These are phyloP conservation scores for Starmerella sirachaensis DNA, from an alignment of 805 yeast species.

Conservation along the genomic window DNA sequence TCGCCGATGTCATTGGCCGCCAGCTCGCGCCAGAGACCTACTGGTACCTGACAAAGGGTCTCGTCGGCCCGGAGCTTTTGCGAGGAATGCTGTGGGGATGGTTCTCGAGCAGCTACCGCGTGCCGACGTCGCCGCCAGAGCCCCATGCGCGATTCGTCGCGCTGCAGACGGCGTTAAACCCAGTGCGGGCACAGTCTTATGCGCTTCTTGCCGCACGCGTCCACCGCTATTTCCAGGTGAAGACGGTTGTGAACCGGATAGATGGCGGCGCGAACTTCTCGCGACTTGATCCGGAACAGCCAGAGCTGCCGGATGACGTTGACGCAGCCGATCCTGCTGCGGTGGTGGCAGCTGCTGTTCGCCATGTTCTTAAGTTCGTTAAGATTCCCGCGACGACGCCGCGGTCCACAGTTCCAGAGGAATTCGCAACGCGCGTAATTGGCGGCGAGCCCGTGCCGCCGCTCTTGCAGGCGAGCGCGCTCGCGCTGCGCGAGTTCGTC, in stretches of 20 bases:
- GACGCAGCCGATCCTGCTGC: conserved; percentile 1
- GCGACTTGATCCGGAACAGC: conserved; percentile 5
- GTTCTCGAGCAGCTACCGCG: conserved; percentile 40
- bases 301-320: conserved; percentile 1
- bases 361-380: conserved; percentile 4
- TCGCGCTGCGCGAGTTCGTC: conserved; percentile 20
- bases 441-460: background rate
- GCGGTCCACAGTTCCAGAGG: background rate
- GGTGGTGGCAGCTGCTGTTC: conserved; percentile 13
- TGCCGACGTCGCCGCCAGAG: conserved; percentile 4
- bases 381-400: background rate
- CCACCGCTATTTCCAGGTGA: conserved; percentile 75
- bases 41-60: conserved; percentile 70
- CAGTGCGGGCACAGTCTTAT: conserved; percentile 47
- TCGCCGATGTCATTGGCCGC: conserved; percentile 71
- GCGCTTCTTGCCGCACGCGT: conserved; percentile 59
- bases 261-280: conserved; percentile 12
- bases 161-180: conserved; percentile 33
- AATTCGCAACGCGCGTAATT: background rate
- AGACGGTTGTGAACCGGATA: conserved; percentile 34
- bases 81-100: conserved; percentile 57
- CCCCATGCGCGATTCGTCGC: conserved; percentile 33
- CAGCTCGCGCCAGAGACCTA: conserved; percentile 76
- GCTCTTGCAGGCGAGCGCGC: conserved; percentile 7
- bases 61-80: conserved; percentile 50